Conservation (phyloP, 169 alveolate species). For the Plasmodium falciparum region DNA sequence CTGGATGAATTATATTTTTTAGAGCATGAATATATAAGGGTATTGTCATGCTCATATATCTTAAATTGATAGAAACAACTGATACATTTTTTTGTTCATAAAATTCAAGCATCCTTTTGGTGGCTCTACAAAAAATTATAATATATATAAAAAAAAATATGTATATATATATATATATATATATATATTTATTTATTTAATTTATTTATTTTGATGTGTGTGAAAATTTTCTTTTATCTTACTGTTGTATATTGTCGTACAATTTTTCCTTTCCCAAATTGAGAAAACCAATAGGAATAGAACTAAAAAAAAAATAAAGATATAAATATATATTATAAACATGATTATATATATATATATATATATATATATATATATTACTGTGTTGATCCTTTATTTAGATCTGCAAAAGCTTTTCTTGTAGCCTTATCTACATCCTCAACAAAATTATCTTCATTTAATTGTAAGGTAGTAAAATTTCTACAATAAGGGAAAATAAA, state of each 20-base stretch:
- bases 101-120: constrained; percentile 52
- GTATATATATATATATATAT: too few relatives aligned
- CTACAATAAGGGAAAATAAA: background rate
- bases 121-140: constrained; percentile 9
- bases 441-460: constrained; percentile 48
- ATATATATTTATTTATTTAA: too few relatives aligned
- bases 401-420: constrained; percentile 35
- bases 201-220: too few relatives aligned
- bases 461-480: constrained; percentile 61
- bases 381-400: constrained; percentile 74
- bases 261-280: constrained; percentile 65
- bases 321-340: background rate
- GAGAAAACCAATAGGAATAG: constrained; percentile 72
- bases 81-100: constrained; percentile 60
- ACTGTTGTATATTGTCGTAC: constrained; percentile 55
- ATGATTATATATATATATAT: background rate
- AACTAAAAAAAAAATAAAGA: constrained; percentile 16
- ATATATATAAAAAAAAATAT: background rate
- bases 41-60: constrained; percentile 57
- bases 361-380: constrained; percentile 14
- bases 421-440: constrained; percentile 24
- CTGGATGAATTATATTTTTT: constrained; percentile 13
- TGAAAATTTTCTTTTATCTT: background rate
- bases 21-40: constrained; percentile 70
- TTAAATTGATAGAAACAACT: constrained; percentile 52